Percentiles rank a stretch among this genome's conserved stretches.
Evolutionary conservation across 331 rosid genomes (phyloP).

Genomic region (Quercus phellos): DNA sequence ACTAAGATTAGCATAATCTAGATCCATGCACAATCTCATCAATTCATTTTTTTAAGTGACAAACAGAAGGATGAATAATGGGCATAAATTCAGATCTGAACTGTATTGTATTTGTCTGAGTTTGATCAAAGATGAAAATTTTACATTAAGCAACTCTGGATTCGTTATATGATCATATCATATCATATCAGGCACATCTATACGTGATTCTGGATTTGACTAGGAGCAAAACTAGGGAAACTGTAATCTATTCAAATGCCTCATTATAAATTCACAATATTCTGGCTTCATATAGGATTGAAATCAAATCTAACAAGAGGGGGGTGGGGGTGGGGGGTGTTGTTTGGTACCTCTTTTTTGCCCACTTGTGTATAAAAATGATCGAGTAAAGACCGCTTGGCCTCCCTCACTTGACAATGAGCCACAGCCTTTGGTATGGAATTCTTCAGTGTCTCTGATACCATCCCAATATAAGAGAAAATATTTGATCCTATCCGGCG

Average conservation of each 20-base stretch:
- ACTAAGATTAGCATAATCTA: neutral
- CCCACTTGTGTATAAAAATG: conserved; percentile 62
- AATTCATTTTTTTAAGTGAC: neutral
- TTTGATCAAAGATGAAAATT: neutral
- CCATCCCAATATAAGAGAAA: conserved; percentile 72
- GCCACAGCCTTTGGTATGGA: conserved; percentile 88
- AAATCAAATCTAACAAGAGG: neutral
- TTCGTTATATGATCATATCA: neutral
- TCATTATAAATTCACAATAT: neutral
- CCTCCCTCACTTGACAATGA: conserved; percentile 86
- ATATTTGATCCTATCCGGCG: conserved; percentile 65
- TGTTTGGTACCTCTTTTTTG: conserved; percentile 54
- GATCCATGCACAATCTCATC: neutral
- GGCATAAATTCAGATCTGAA: neutral
- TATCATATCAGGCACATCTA: neutral
- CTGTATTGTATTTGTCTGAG: neutral
- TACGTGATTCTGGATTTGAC: neutral
- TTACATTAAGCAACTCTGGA: neutral
- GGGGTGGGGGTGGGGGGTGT: neutral
- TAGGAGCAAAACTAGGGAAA: neutral
- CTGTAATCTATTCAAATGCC: neutral
- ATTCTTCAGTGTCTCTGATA: conserved; percentile 66
- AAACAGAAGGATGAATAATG: neutral
- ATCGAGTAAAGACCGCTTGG: conserved; percentile 59
- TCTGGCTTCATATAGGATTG: neutral